Evolutionary conservation across 768 basidiomycete species (phyloP).

Genomic region (Lentinula guzmanii): DNA sequence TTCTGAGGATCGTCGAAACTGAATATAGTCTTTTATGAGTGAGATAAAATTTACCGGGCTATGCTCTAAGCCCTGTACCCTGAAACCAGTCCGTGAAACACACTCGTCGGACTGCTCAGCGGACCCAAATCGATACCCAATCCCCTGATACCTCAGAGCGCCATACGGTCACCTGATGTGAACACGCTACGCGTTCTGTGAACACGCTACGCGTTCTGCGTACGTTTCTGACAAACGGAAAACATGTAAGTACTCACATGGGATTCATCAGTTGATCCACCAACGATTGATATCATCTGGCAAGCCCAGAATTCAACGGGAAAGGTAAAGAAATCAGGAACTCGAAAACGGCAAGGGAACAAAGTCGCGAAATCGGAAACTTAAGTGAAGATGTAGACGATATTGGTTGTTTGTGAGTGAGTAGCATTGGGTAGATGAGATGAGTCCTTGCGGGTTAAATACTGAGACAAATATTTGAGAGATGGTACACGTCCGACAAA

Average conservation of each 20-base stretch:
- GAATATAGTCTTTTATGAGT: too few relatives aligned
- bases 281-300: background rate
- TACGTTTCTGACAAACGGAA: background rate
- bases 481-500: constrained; percentile 8
- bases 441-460: constrained; percentile 11
- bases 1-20: too few relatives aligned
- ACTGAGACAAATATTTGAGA: constrained; percentile 9
- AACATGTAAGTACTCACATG: background rate
- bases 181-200: too few relatives aligned
- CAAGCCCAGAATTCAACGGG: background rate
- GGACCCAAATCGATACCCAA: too few relatives aligned
- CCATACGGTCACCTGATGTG: too few relatives aligned
- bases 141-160: too few relatives aligned
- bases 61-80: too few relatives aligned
- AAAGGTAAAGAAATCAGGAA: background rate
- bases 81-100: too few relatives aligned
- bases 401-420: background rate
- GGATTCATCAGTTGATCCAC: background rate
- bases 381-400: background rate
- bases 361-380: background rate
- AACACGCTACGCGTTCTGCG: too few relatives aligned
- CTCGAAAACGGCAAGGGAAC: background rate
- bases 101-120: too few relatives aligned
- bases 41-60: too few relatives aligned
- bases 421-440: constrained; percentile 3